A percentile compares a stretch with the other conserved stretches of the same genome.
Conservation (phyloP, 306 rosid genomes). For the Senna tora region DNA sequence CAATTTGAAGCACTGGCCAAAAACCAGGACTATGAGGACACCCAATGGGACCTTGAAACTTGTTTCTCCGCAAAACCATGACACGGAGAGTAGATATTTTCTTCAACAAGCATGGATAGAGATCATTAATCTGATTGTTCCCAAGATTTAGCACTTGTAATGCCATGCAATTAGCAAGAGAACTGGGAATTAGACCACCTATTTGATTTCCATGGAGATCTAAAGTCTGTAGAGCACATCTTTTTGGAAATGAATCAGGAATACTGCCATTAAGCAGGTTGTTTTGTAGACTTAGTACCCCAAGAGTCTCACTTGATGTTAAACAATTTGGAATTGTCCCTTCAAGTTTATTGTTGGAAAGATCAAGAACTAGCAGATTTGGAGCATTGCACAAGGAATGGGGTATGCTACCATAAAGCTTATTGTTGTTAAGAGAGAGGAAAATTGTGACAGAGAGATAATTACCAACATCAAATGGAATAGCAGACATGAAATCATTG, state of each 20-base stretch:
- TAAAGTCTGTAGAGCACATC: background rate
- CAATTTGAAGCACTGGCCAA: slow-evolving; percentile 46
- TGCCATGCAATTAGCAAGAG: background rate
- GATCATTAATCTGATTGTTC: slow-evolving; percentile 22
- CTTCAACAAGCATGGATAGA: slow-evolving; percentile 41
- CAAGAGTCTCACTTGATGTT: background rate
- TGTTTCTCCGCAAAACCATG: slow-evolving; percentile 41
- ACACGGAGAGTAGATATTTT: slow-evolving; percentile 28
- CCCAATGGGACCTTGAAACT: slow-evolving; percentile 28
- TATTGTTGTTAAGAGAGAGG: too few species aligned
- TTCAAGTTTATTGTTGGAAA: slow-evolving; percentile 12
- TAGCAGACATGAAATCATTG: too few species aligned
- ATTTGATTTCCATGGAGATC: background rate
- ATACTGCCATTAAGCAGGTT: background rate
- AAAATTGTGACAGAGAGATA: too few species aligned
- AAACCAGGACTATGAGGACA: background rate
- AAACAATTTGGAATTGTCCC: slow-evolving; percentile 23
- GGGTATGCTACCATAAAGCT: too few species aligned
- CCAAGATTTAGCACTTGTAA: slow-evolving; percentile 16
- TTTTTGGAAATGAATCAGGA: background rate
- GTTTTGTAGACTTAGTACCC: background rate
- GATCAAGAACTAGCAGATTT: slow-evolving; percentile 19
- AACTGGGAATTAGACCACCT: too few species aligned
- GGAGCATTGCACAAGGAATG: background rate
- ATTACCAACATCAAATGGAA: too few species aligned